Percentiles rank a stretch among this genome's conserved stretches.
These are phyloP conservation scores for Calonectria crousiana DNA, from an alignment of 2,329 filamentous ascomycete species.

Conservation along the genomic window DNA sequence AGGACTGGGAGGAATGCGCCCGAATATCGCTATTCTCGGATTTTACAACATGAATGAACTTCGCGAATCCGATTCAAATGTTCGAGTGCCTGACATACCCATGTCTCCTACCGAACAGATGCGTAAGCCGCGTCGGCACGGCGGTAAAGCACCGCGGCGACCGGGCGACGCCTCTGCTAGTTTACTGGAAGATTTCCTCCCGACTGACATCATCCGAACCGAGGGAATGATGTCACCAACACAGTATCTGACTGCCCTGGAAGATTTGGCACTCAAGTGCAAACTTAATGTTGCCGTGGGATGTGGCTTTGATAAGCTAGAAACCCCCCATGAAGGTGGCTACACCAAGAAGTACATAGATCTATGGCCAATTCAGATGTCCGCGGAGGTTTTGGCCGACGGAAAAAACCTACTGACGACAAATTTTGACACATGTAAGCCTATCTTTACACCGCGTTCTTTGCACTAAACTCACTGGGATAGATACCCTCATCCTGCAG, in stretches of 20 bases:
- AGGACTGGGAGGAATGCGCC: conserved; percentile 87
- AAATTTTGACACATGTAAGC: conserved; percentile 89
- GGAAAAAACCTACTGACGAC: conserved; percentile 80
- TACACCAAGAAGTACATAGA: conserved; percentile 85
- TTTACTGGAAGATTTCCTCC: conserved; percentile 69
- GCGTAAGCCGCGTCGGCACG: conserved; percentile 45
- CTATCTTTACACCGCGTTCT: neutral
- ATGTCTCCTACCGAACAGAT: conserved; percentile 51
- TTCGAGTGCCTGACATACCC: conserved; percentile 67
- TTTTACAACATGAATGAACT: conserved; percentile 86
- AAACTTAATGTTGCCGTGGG: conserved; percentile 88
- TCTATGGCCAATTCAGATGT: conserved; percentile 95
- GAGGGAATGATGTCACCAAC: conserved; percentile 77
- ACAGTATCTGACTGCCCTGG: conserved; percentile 85
- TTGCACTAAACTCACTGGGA: conserved; percentile 25
- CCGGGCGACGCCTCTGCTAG: conserved; percentile 68
- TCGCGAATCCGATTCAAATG: conserved; percentile 67
- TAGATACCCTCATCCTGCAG: conserved; percentile 84
- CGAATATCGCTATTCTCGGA: conserved; percentile 86
- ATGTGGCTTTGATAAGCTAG: conserved; percentile 82
- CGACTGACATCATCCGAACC: conserved; percentile 76
- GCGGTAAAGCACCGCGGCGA: conserved; percentile 48
- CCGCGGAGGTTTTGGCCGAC: conserved; percentile 80
- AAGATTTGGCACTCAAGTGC: conserved; percentile 82
- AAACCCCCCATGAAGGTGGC: conserved; percentile 74